Evolutionary conservation across 495 filamentous ascomycete genomes (phyloP).

Genomic region (Daldinia concentrica): DNA sequence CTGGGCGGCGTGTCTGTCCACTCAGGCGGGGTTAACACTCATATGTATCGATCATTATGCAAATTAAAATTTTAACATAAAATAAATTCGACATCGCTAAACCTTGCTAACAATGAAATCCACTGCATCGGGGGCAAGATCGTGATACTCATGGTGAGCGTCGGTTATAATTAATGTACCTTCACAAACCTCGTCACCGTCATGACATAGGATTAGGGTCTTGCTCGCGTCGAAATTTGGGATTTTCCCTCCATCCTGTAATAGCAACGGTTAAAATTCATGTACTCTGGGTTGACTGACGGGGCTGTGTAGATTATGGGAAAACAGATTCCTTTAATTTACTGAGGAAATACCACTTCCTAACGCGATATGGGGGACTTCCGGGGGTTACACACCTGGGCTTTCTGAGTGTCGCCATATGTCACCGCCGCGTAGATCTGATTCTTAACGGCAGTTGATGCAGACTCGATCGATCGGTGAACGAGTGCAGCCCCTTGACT

Average conservation of each 20-base stretch:
- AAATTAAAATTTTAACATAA: no score
- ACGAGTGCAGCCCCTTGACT: slow-evolving; percentile 67
- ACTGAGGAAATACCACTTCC: not conserved
- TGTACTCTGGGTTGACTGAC: not conserved
- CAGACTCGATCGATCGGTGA: slow-evolving; percentile 57
- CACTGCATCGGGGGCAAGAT: slow-evolving; percentile 45
- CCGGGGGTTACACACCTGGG: slow-evolving; percentile 28
- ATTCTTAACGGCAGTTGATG: slow-evolving; percentile 52
- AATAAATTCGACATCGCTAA: not conserved
- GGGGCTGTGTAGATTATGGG: not conserved
- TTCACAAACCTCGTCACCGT: slow-evolving; percentile 62
- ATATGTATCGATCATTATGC: no score
- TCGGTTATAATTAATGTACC: slow-evolving; percentile 60
- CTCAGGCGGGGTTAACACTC: no score
- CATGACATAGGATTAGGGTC: slow-evolving; percentile 61
- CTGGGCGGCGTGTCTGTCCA: no score
- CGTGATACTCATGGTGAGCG: slow-evolving; percentile 59
- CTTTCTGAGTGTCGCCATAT: slow-evolving; percentile 67
- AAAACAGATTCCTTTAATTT: not conserved
- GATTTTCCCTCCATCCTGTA: slow-evolving; percentile 56
- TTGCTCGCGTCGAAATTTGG: slow-evolving; percentile 56
- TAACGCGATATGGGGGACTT: not conserved
- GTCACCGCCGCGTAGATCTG: slow-evolving; percentile 65
- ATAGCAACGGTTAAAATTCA: not conserved
- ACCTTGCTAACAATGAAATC: slow-evolving; percentile 47